Base-by-base conservation (phyloP, 2,329 filamentous ascomycete species). In the Hymenoscyphus salicellus region DNA sequence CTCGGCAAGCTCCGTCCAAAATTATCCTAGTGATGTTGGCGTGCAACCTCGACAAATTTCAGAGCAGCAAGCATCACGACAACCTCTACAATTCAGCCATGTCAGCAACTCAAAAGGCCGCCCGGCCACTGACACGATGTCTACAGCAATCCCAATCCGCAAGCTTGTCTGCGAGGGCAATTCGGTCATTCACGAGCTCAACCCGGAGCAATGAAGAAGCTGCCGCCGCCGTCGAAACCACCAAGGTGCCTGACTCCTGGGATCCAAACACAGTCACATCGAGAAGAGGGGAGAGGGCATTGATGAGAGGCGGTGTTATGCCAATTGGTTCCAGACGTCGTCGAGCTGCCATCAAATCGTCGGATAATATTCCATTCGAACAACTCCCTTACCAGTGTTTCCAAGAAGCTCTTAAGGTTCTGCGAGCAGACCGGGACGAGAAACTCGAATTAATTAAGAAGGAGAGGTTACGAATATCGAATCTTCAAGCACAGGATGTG, bases 341-440 rank as follows among this genome's bases (percentile, higher is more conserved):
- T 68, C 89, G 94, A 75, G 86, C 87, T 32, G 90, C 90, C 32
- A 77, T 93, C 66, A 86, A 83, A 73, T 85, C 80, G 72, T 79
- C 83, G 67, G 84, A 89, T 72, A 80, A 97, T 59, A 70, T 77
- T 33, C 92, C 93, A 30, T 97, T 99, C 75, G 92, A 97, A 81
- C 90, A 94, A 76, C 82, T 99, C 70, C 95, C 95, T 20, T 99
- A 96, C 80, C 94, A 98, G 83, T 95, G 92, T 79, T 99, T 98
- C 81, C 95, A 99, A 79, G 93, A 97, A 80, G 95, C 95, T 49
- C 87, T 93, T 68, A 91, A 92, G 76, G 79, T 98, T 58, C 81
- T 99, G 63, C 83, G 87, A 61, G 86, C 86, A 62, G 95, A 99
- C 76, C 86, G 94, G 49, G 82, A 88, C 69, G 86, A 94, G 78